A percentile compares a stretch with the other conserved stretches of the same genome.
Evolutionary conservation across 148 eudicot species (phyloP).

Genomic region (Rhododendron vialii): DNA sequence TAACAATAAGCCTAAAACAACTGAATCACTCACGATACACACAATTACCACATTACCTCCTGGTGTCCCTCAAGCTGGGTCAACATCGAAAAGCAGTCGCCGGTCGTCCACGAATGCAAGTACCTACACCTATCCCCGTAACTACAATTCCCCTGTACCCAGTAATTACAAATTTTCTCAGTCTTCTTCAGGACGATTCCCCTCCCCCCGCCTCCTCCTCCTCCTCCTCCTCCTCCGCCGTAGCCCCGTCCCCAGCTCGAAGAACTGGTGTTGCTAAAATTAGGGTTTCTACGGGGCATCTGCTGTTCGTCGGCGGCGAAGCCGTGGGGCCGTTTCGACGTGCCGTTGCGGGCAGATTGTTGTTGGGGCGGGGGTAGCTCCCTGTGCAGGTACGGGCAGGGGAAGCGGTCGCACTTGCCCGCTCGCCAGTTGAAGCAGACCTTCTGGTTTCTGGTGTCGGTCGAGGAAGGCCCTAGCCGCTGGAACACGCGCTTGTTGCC

Average conservation of each 20-base stretch:
- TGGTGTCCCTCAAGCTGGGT: conserved; percentile 89
- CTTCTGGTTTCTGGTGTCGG: conserved; percentile 30
- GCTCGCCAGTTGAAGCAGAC: conserved; percentile 78
- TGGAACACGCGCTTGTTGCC: conserved; percentile 68
- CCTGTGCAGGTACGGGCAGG: conserved; percentile 66
- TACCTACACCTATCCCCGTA: conserved; percentile 71
- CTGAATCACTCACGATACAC: neutral
- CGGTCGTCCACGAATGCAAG: conserved; percentile 81
- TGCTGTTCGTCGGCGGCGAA: conserved; percentile 53
- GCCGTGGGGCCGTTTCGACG: conserved; percentile 58
- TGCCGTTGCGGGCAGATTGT: conserved; percentile 26
- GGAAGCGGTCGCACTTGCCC: conserved; percentile 62
- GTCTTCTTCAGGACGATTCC: conserved; percentile 32
- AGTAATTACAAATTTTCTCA: conserved; percentile 70
- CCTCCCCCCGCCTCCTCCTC: conserved; percentile 20
- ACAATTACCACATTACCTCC: conserved; percentile 40
- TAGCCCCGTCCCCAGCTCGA: conserved; percentile 54
- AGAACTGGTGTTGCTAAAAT: conserved; percentile 31
- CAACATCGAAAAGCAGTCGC: conserved; percentile 61
- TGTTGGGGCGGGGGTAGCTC: conserved; percentile 44
- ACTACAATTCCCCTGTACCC: conserved; percentile 77
- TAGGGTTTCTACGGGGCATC: conserved; percentile 51
- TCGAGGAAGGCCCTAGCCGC: conserved; percentile 40
- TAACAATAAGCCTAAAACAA: conserved; percentile 4
- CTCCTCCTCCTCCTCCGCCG: conserved; percentile 14